A percentile compares a stretch with the other conserved stretches of the same genome.
These are phyloP conservation scores for Cicer bijugum DNA, from an alignment of 306 rosid species.

Conservation along the genomic window DNA sequence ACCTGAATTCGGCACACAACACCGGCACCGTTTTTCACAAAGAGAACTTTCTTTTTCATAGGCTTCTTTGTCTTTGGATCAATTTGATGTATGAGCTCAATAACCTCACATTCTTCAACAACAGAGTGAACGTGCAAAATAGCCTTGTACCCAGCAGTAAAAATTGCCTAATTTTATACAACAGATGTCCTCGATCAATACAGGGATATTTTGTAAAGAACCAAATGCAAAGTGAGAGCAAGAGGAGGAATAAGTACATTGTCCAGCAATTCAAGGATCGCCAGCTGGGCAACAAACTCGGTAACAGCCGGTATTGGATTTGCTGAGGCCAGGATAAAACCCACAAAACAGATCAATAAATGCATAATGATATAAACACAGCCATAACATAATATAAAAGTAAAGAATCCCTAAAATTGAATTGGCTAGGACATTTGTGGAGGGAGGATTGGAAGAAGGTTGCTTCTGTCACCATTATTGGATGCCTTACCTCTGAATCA, in stretches of 20 bases:
- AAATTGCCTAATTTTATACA: conserved; percentile 69
- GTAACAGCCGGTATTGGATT: conserved; percentile 69
- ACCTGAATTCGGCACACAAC: conserved; percentile 92
- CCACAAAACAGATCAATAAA: conserved; percentile 5
- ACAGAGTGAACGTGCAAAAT: conserved; percentile 84
- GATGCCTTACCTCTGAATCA: conserved; percentile 22
- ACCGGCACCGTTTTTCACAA: conserved; percentile 67
- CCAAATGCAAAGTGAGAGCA: neutral
- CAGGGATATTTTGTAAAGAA: conserved; percentile 18
- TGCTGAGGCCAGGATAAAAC: conserved; percentile 49
- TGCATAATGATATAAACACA: conserved; percentile 43
- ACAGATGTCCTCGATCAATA: conserved; percentile 15
- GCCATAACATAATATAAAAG: conserved; percentile 13
- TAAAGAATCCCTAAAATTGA: conserved; percentile 1
- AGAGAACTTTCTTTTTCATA: conserved; percentile 77
- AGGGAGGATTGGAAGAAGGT: neutral
- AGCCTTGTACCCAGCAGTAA: conserved; percentile 99
- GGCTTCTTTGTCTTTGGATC: conserved; percentile 90
- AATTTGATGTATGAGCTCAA: conserved; percentile 81
- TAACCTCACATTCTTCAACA: conserved; percentile 97
- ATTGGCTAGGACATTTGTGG: conserved; percentile 10
- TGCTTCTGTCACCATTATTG: neutral
- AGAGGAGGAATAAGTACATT: conserved; percentile 55
- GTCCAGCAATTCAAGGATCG: conserved; percentile 87
- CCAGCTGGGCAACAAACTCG: conserved; percentile 83